Base-by-base conservation (phyloP, 768 basidiomycete genomes). In the Lactarius tabidus region DNA sequence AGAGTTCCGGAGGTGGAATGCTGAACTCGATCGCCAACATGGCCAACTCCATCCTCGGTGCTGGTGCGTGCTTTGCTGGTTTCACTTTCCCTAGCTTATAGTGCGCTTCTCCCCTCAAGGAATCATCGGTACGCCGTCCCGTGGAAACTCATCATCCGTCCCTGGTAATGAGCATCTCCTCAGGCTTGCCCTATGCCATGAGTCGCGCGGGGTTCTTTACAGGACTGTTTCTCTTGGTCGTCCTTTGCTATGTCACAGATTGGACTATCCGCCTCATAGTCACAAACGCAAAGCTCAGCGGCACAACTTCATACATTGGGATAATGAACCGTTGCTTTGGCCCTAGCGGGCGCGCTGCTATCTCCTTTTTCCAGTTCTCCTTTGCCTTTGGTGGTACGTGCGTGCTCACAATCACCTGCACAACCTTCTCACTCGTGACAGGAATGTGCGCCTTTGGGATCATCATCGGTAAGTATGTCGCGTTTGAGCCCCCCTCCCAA, bases 361-460 rank as follows among this genome's bases (percentile, higher is more conserved):
- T 97, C 20, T 96, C 95, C 0, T 89, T 98, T 75, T 98, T 99
- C 74, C 97, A 98, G 74, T 98, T 99, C 73, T 81, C 94, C 4
- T 98, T 99, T 73, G 97, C 97, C 9, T 97, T 97, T 69, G 97
- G 97, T 71, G 95, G 94, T 88, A 71, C 59, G 84, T 67, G 60
- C 75, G 33, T 35, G 6, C 56, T 35, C 14, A 57, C 26, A 38
- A 28, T 51, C 7, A 23, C 26, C 54, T 64, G 18, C 23, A 23
- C 23, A 10, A 54, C 3, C 8, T 57, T 36, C 29, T 57, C 43
- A 53, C 35, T 28, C 45, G 17, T 17, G 36, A 18, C 65, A 91
- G 92, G 96, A 51, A 98, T 98, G 95, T 96, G 94, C 70, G 96
- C 96, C 0, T 98, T 98, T 74, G 93, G 94, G 33, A 96, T 98